Conservation (phyloP, 148 eudicot species). For the Oxyria digyna region DNA sequence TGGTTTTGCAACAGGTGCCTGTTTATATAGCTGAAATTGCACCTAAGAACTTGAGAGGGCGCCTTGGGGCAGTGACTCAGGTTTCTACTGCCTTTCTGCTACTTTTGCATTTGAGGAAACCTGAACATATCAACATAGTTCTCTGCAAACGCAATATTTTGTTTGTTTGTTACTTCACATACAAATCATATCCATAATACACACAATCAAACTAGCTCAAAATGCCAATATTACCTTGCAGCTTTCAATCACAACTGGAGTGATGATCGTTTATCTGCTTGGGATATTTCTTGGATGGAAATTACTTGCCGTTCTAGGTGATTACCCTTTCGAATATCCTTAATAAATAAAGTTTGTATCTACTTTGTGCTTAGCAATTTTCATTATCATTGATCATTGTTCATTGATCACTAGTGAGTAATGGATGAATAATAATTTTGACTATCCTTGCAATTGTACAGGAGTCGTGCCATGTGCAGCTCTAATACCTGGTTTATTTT, state of each 20-base stretch:
- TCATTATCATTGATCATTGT: neutral
- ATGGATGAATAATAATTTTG: neutral
- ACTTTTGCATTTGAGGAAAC: neutral
- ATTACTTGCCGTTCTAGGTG: conserved; percentile 68
- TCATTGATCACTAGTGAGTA: neutral
- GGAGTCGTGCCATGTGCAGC: conserved; percentile 64
- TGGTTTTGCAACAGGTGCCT: conserved; percentile 48
- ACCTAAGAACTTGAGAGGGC: conserved; percentile 80
- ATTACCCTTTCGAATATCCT: conserved; percentile 6
- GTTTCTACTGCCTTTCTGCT: conserved; percentile 21
- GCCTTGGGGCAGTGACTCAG: conserved; percentile 88
- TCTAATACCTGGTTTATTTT: conserved; percentile 89
- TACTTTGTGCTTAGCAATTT: neutral
- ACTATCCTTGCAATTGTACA: conserved; percentile 18
- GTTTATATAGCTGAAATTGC: conserved; percentile 93
- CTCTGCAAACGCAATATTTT: too few species aligned
- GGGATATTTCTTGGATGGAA: conserved; percentile 80
- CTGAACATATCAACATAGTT: neutral
- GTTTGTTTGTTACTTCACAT: too few species aligned
- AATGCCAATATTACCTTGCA: conserved; percentile 13
- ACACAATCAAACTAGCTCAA: neutral
- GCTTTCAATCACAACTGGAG: conserved; percentile 81
- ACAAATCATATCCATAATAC: too few species aligned
- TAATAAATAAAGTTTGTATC: neutral
- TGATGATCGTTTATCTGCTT: conserved; percentile 64